Base-by-base conservation (phyloP, 2,329 filamentous ascomycete species). In the Lachnellula cervina region DNA sequence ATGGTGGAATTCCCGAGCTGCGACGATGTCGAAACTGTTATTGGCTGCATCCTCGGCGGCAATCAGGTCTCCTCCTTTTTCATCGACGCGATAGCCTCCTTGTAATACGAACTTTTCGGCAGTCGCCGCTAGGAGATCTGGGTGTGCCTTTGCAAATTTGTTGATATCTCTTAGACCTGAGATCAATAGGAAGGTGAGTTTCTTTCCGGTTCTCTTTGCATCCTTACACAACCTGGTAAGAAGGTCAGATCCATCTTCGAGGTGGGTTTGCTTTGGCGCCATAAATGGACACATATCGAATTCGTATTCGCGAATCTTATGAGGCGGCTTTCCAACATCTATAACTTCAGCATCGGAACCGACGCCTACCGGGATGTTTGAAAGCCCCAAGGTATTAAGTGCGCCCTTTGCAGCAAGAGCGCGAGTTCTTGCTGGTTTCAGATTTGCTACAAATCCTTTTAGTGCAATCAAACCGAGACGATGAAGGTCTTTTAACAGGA, bases 401-500 rank as follows among this genome's bases (percentile, higher is more conserved):
- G 62, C 62, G 13, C 64, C 62, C 9, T 64, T 60, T 9, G 59
- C 66, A 42, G 66, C 62, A 11, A 56, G 52, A 28, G 62, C 61
- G 35, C 66, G 60, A 13, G 52, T 32, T 1, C 56, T 19, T 14
- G 59, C 58, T 9, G 66, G 65, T 17, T 49, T 44, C 0, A 69
- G 58, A 45, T 69, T 68, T 25, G 66, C 63, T 4, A 69, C 53
- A 44, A 67, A 63, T 0, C 66, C 66, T 54, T 60, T 54, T 1
- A 69, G 42, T n/a, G 58, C 45, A 14, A 69, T 51, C 6, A 65
- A 37, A 5, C 63, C 63, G 17, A 68, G 52, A 9, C 65, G 59
- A 50, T 66, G 56, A 0, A 68, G 58, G 46, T 69, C 66, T 38
- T 63, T 64, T 9, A 69, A 52, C 40, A 66, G 28, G 3, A 68